Base-by-base conservation (phyloP, 1,139 yeast species). In the Debaryomyces udenii region DNA sequence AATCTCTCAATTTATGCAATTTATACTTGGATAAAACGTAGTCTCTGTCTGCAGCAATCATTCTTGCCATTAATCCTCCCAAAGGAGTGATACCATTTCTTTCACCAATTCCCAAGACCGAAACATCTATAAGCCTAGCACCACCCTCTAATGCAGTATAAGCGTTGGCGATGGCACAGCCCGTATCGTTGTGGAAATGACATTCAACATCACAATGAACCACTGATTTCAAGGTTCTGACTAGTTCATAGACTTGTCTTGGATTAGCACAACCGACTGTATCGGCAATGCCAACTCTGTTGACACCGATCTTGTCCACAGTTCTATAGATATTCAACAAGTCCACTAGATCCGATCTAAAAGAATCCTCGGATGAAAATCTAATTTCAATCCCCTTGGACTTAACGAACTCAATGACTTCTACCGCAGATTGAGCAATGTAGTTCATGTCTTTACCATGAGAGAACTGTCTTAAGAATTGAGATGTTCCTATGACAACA, bases 241-340 rank as follows among this genome's bases (percentile, higher is more conserved):
- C 80, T 53, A 78, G 66, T 55, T 78, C 82, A 53, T 76, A 78
- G 37, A 78, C 83, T 56, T 78, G 83, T 61, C 82, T 69, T 41
- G 82, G 81, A 56, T 78, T 76, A 39, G 82, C 83, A 58, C 83
- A 77, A 38, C 83, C 83, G 35, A 78, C 81, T 23, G 83, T 78
- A 59, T 78, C 83, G 39, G 83, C 83, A 57, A 78, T 77, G 52
- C 83, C 83, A 38, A 78, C 80, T 60, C 83, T 67, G 57, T 78
- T 73, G 40, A 78, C 83, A 35, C 83, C 83, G 41, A 78, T 74
- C 53, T 78, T 77, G 59, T 76, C 80, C 38, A 78, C 81, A 15
- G 81, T 74, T 55, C 75, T 72, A 61, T 78, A 78, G 41, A 78
- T 78, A 53, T 78, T 77, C 51, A 78, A 67, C 51, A 78, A 68